Evolutionary conservation across 192 early-diverging fungal species (phyloP).

Genomic region (Geranomyces michiganensis): DNA sequence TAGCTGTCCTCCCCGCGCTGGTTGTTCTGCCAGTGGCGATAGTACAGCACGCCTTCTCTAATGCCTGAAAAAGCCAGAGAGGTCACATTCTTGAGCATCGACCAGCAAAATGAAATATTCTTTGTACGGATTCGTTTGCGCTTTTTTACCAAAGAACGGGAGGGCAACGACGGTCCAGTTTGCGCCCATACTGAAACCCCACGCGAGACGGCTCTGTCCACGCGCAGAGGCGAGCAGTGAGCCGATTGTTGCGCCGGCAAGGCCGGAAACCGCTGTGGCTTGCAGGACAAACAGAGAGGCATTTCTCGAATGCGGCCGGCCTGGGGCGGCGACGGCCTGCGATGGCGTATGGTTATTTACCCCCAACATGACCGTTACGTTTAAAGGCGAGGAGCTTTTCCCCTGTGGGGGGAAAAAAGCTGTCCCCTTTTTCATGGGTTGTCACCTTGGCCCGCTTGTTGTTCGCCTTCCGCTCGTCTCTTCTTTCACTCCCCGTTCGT

Average conservation of each 20-base stretch:
- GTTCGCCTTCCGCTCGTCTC: too few species aligned
- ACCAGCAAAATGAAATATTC: background rate
- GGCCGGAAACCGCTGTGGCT: slow-evolving; percentile 20
- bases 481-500: too few species aligned
- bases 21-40: slow-evolving; percentile 35
- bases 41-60: slow-evolving; percentile 39
- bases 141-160: slow-evolving; percentile 47
- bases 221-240: slow-evolving; percentile 20
- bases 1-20: slow-evolving; percentile 21
- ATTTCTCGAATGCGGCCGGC: slow-evolving; percentile 3
- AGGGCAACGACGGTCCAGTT: slow-evolving; percentile 47
- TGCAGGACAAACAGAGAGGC: slow-evolving; percentile 15
- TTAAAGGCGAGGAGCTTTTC: too few species aligned
- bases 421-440: too few species aligned
- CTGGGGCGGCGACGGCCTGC: too few species aligned
- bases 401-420: too few species aligned
- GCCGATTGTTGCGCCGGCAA: slow-evolving; percentile 28
- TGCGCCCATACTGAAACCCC: slow-evolving; percentile 45
- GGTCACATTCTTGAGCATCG: too few species aligned
- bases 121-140: background rate
- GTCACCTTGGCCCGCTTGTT: too few species aligned
- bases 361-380: too few species aligned
- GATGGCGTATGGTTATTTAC: too few species aligned
- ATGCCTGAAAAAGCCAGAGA: slow-evolving; percentile 17
- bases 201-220: slow-evolving; percentile 37